A percentile compares a stretch with the other conserved stretches of the same genome.
phyloP scores from a whole-genome alignment of 2,329 filamentous ascomycete species.

The Coniochaeta hoffmannii region DNA sequence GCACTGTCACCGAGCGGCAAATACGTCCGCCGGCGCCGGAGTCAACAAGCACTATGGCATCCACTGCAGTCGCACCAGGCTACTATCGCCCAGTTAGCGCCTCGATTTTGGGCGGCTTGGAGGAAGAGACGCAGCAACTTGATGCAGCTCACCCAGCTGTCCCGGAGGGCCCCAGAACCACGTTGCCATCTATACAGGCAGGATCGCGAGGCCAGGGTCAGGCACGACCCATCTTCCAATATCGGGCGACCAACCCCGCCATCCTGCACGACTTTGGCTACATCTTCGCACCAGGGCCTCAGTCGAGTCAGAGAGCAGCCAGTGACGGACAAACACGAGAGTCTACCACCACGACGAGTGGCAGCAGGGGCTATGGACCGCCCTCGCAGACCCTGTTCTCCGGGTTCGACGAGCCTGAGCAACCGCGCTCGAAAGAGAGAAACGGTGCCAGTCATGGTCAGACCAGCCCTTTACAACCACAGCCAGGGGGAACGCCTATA shows the following conservation, averaged over 20 bases:
- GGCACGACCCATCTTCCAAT: constrained; percentile 4
- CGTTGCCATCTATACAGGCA: background rate
- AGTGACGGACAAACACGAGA: background rate
- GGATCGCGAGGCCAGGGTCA: background rate
- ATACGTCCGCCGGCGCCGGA: background rate
- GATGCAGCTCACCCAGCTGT: background rate
- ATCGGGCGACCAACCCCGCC: constrained; percentile 7
- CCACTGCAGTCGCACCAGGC: constrained; percentile 11
- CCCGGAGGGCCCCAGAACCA: background rate
- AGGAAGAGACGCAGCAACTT: constrained; percentile 19
- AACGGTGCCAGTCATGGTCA: background rate
- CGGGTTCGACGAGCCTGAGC: background rate
- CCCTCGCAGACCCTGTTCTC: background rate
- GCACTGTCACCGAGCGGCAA: background rate
- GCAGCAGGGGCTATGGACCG: background rate
- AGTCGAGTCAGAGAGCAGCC: background rate
- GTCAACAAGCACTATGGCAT: constrained; percentile 19
- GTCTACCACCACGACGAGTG: background rate
- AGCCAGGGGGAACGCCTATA: background rate
- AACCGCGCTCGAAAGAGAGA: background rate
- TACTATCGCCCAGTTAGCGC: constrained; percentile 22
- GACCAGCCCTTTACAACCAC: background rate
- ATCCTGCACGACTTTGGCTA: constrained; percentile 10
- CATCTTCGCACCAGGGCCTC: background rate
- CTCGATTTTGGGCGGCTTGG: constrained; percentile 22